Conservation (phyloP, 1,139 yeast species). For the Entelexis sorbosivorans region DNA sequence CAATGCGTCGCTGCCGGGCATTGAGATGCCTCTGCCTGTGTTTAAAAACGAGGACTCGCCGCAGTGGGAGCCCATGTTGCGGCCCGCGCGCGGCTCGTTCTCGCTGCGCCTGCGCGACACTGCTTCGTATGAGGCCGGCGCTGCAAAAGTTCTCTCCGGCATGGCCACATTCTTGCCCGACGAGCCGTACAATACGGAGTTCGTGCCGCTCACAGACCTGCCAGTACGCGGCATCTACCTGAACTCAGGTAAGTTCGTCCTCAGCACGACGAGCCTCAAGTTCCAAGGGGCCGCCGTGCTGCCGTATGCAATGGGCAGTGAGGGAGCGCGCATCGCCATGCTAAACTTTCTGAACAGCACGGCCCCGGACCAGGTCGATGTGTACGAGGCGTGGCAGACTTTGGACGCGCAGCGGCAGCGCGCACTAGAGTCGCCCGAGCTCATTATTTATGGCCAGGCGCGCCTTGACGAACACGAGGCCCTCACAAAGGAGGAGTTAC, state of each 20-base stretch:
- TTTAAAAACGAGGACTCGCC: not conserved
- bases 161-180: not conserved
- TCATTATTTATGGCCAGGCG: conserved; percentile 1
- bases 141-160: not conserved
- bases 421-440: not conserved
- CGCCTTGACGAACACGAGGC: not conserved
- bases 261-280: conserved; percentile 3
- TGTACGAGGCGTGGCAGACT: not conserved
- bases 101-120: not conserved
- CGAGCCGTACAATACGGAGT: not conserved
- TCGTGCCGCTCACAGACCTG: not conserved
- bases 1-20: not conserved
- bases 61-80: not conserved
- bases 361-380: not conserved
- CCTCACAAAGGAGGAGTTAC: not conserved
- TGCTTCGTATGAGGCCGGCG: not conserved
- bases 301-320: not conserved
- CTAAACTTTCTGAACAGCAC: not conserved
- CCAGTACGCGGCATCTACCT: not conserved
- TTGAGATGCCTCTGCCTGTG: conserved; percentile 1
- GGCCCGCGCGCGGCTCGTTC: not conserved
- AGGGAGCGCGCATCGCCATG: conserved; percentile 3
- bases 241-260: not conserved
- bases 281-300: not conserved
- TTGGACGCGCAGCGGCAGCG: not conserved